Base-by-base conservation (phyloP, 495 filamentous ascomycete species). In the Hypoxylon crocopeplum region DNA sequence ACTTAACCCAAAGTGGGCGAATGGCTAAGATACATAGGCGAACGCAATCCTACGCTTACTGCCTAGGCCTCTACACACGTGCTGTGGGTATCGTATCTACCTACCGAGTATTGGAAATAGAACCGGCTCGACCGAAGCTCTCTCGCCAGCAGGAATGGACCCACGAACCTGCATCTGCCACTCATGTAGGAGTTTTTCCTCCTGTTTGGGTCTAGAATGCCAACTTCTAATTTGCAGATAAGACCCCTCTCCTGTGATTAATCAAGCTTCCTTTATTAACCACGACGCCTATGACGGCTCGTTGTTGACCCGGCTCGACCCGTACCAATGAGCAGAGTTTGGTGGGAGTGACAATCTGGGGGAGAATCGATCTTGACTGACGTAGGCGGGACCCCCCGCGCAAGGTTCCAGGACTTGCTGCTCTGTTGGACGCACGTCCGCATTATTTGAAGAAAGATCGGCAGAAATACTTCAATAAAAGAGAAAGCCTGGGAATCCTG, bases 351-450 rank as follows among this genome's bases (percentile, higher is more conserved):
- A 13, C 21, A 48, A 46, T 53, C 53, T 56, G 48, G 48, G 29
- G 48, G 57, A 37, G 32, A 17, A 16, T 15, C n/a, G 49, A 59
- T 59, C 36, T n/a, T 41, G 34, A 19, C 61, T 64, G 61, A 59
- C 55, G 54, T 59, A 64, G 57, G 59, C 32, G 52, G 17, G 25
- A 22, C 55, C 42, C 47, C 53, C 59, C 52, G 59, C 47, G 34
- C 16, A 32, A 39, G 49, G 19, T 36, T 49, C 22, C 41, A 34
- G 30, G 55, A 59, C 24, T 27, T 47, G 15, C 44, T 54, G 54
- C 46, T n/a, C 30, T 49, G n/a, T 19, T 50, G 25, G 45, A 34
- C 24, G 25, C 30, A 42, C 30, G 29, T 38, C 34, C 37, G 21
- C 48, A 45, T 27, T 25, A 19, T 44, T 16, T n/a, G n/a, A n/a